Percentiles rank a stretch among this genome's conserved stretches.
These are phyloP conservation scores for Azolla pinnata DNA, from an alignment of 75 land plant genomes.

Conservation along the genomic window DNA sequence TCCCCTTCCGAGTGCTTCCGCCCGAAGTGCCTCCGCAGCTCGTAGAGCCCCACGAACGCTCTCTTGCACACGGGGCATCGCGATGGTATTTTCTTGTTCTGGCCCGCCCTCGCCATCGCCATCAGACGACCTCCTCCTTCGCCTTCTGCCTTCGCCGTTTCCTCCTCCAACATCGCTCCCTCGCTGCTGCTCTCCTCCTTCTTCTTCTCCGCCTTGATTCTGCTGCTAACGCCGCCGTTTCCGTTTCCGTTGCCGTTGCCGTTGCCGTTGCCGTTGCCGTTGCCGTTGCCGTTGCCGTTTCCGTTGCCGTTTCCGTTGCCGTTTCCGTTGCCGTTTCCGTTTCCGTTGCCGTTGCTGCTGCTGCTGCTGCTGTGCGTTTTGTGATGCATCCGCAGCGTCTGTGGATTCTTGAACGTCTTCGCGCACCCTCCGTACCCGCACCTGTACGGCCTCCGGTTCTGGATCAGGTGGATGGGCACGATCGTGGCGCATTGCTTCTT, in stretches of 20 bases:
- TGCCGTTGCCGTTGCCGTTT: too few species aligned
- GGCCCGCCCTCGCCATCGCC: constrained; percentile 12
- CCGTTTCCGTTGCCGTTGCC: too few species aligned
- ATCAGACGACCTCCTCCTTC: too few species aligned
- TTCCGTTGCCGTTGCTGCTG: neutral
- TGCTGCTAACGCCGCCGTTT: too few species aligned
- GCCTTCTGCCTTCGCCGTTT: too few species aligned
- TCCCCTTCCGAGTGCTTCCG: constrained; percentile 28
- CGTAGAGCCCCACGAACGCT: constrained; percentile 22
- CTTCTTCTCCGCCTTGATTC: too few species aligned
- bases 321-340: constrained; percentile 3
- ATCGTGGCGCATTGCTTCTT: constrained; percentile 8
- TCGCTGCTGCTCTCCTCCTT: too few species aligned
- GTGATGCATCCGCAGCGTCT: constrained; percentile 23
- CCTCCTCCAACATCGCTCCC: too few species aligned
- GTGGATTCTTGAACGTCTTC: constrained; percentile 28
- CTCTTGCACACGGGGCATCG: constrained; percentile 21
- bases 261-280: too few species aligned
- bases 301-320: too few species aligned
- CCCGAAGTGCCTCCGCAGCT: constrained; percentile 21
- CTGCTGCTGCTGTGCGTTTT: constrained; percentile 15
- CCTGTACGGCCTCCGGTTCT: constrained; percentile 15
- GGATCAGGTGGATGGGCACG: constrained; percentile 17
- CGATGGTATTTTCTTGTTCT: constrained; percentile 24
- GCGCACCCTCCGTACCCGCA: constrained; percentile 11